Percentiles rank a stretch among this genome's conserved stretches.
Evolutionary conservation across 331 rosid species (phyloP).

Genomic region (Quercus lobata): DNA sequence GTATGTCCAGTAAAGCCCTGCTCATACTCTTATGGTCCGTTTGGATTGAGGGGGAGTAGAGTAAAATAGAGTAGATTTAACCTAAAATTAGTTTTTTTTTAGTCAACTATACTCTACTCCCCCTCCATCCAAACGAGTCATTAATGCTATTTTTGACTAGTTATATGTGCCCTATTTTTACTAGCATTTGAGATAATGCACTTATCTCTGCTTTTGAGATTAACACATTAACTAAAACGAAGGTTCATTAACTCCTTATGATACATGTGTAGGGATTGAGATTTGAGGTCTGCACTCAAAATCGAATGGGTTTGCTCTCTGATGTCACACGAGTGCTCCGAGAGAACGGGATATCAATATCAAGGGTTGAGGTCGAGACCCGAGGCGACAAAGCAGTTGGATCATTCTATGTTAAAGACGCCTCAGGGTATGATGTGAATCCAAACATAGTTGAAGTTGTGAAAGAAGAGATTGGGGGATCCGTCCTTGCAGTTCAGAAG

Average conservation of each 20-base stretch:
- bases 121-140: too few relatives aligned
- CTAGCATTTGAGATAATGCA: neutral
- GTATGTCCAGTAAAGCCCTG: constrained; percentile 30
- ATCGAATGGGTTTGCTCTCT: constrained; percentile 61
- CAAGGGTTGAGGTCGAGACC: constrained; percentile 53
- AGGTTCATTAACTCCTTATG: neutral
- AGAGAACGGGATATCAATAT: constrained; percentile 64
- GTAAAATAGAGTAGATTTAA: too few relatives aligned
- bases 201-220: neutral
- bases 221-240: neutral
- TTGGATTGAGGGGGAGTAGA: too few relatives aligned
- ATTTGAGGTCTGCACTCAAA: constrained; percentile 48
- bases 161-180: neutral
- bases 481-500: constrained; percentile 41
- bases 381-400: constrained; percentile 56
- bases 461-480: constrained; percentile 55
- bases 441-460: constrained; percentile 45
- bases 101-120: too few relatives aligned
- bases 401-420: constrained; percentile 64
- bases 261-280: constrained; percentile 51
- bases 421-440: constrained; percentile 48
- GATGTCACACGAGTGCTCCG: constrained; percentile 63
- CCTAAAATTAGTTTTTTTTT: too few relatives aligned
- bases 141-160: neutral
- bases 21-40: neutral